These are phyloP conservation scores for Ophiostoma himal-ulmi DNA, from an alignment of 2,329 filamentous ascomycete species.

Conservation along the genomic window DNA sequence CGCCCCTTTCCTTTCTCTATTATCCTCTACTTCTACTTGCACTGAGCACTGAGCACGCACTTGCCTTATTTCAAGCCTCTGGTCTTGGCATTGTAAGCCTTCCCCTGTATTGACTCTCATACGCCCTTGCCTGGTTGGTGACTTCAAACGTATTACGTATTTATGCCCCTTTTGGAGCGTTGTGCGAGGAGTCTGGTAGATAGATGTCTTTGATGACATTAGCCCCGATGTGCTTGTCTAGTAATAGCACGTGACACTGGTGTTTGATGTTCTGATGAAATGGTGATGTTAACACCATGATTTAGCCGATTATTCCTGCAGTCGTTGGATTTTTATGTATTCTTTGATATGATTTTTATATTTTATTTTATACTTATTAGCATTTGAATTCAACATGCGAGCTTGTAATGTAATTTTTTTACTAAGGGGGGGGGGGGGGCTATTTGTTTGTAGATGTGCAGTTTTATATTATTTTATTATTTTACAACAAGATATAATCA, in stretches of 20 bases:
- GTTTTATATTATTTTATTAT: too few species aligned
- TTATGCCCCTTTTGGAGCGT: background rate
- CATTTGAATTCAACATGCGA: too few species aligned
- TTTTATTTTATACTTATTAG: too few species aligned
- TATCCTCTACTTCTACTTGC: background rate
- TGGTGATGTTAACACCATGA: background rate
- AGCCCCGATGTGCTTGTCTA: background rate
- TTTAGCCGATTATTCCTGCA: background rate
- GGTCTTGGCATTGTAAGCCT: background rate
- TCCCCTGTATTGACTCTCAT: background rate
- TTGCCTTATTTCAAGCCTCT: background rate
- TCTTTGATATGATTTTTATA: too few species aligned
- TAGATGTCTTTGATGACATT: background rate
- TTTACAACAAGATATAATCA: too few species aligned
- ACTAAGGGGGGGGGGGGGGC: too few species aligned
- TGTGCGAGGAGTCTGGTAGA: too few species aligned
- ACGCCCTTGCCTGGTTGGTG: background rate
- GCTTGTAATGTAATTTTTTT: background rate
- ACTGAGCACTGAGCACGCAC: background rate
- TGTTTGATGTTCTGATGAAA: background rate
- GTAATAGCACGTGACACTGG: background rate
- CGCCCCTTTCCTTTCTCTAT: background rate
- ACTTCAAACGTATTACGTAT: slow-evolving; percentile 1
- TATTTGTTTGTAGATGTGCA: too few species aligned
- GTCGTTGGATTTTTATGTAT: background rate